Evolutionary conservation across 371 early-diverging fungal genomes (phyloP).

Genomic region (Parasitella parasitica): DNA sequence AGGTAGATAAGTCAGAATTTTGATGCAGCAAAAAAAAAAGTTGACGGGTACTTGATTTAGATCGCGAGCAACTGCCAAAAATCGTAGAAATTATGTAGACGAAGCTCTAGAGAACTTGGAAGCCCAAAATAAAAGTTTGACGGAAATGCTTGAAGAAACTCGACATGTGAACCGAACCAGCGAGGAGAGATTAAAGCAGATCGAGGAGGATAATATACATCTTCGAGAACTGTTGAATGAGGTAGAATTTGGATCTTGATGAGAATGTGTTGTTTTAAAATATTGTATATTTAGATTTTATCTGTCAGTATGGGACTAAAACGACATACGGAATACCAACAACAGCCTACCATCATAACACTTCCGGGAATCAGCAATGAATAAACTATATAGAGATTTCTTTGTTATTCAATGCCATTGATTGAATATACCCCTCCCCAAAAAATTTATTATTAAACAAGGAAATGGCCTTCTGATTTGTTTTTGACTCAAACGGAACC

Average conservation of each 20-base stretch:
- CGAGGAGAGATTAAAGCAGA: slow-evolving; percentile 40
- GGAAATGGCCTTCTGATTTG: not conserved
- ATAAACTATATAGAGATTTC: not conserved
- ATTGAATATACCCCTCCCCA: not conserved
- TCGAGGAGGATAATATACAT: slow-evolving; percentile 50
- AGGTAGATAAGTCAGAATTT: slow-evolving; percentile 33
- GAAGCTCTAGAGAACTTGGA: slow-evolving; percentile 71
- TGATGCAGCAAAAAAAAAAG: not conserved
- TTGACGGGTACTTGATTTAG: slow-evolving; percentile 28
- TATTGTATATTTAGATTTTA: slow-evolving; percentile 29
- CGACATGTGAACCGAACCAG: slow-evolving; percentile 24
- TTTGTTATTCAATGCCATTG: not conserved
- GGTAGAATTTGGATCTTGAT: too few species aligned
- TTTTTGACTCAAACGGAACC: not conserved
- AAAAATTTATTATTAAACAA: not conserved
- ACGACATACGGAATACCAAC: slow-evolving; percentile 51
- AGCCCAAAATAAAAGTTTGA: slow-evolving; percentile 37
- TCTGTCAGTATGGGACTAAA: slow-evolving; percentile 56
- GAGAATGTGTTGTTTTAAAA: not conserved
- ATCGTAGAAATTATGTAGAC: slow-evolving; percentile 69
- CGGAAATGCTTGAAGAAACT: slow-evolving; percentile 44
- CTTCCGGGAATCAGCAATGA: slow-evolving; percentile 24
- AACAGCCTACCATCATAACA: slow-evolving; percentile 32
- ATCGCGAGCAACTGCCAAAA: slow-evolving; percentile 62
- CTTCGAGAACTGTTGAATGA: slow-evolving; percentile 53